These are phyloP conservation scores for Epichloe uncinata DNA, from an alignment of 2,329 filamentous ascomycete genomes.

Conservation along the genomic window DNA sequence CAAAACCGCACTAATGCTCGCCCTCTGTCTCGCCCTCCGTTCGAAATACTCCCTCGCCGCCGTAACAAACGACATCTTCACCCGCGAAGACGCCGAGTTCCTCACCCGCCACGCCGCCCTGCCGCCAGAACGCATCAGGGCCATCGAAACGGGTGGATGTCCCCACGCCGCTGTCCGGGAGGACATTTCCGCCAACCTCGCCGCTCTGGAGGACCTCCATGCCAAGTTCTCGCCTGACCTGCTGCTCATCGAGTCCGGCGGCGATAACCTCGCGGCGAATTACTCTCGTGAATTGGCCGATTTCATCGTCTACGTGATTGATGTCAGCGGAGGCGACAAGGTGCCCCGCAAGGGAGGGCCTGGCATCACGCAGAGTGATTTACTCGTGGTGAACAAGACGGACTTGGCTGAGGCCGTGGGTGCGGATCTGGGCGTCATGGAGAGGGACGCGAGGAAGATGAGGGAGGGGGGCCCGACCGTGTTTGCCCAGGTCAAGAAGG, in stretches of 20 bases:
- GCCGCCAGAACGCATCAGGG: constrained; percentile 69
- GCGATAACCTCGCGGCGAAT: constrained; percentile 94
- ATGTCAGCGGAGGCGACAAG: constrained; percentile 93
- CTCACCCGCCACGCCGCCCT: constrained; percentile 77
- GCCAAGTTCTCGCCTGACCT: constrained; percentile 65
- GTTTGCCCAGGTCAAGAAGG: constrained; percentile 94
- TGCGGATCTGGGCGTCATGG: constrained; percentile 86
- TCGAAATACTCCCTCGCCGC: constrained; percentile 75
- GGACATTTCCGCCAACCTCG: constrained; percentile 88
- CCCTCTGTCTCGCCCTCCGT: constrained; percentile 75
- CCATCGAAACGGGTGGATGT: constrained; percentile 95
- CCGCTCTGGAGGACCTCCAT: constrained; percentile 82
- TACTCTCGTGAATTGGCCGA: constrained; percentile 91
- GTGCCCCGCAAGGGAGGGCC: constrained; percentile 91
- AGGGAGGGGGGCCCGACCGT: constrained; percentile 90
- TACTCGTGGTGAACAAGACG: constrained; percentile 94
- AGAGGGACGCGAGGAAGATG: constrained; percentile 87
- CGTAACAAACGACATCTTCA: constrained; percentile 99
- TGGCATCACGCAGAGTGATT: constrained; percentile 89
- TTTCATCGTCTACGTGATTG: constrained; percentile 97
- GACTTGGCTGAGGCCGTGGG: constrained; percentile 84
- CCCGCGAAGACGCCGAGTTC: constrained; percentile 95
- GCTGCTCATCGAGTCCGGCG: constrained; percentile 87
- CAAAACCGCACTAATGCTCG: constrained; percentile 94
- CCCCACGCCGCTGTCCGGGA: constrained; percentile 95